Base-by-base conservation (phyloP, 1,139 yeast genomes). In the Blastobotrys aristatus region DNA sequence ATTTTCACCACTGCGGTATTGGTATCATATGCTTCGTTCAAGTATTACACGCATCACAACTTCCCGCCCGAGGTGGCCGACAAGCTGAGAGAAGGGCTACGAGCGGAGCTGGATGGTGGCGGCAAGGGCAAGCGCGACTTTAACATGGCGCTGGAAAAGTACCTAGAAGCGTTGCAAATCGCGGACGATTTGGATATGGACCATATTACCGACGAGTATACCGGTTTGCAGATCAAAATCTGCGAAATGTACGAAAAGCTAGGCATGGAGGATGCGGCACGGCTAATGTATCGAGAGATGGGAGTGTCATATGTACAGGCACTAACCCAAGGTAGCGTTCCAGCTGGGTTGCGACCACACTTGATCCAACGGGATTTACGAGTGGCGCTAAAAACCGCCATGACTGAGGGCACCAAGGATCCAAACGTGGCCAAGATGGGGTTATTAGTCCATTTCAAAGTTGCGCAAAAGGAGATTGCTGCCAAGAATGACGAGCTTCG, bases 211-310 rank as follows among this genome's bases (percentile, higher is more conserved):
- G 87, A 84, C 56, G 85, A 82, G 57, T 84, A 81, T 60, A 89
- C 97, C 0, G 96, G 96, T 0, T 77, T 90, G 50, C 95, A 88
- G 60, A 71, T 90, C 61, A 87, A 89, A 60, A 72, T 87, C 37
- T 95, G 85, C 2, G 96, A 89, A 61, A 84, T 88, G 88, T 86
- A 80, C 62, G 94, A 85, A 60, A 69, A 82, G 44, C 66, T 85
- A 53, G 72, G 72, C 30, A 73, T 77, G 79, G 54, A 64, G 36
- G 76, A 76, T 17, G 87, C 83, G 50, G 94, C 95, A 0, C 71
- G 77, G 30, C 72, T 74, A 56, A 64, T 84, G 29, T 85, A 85
- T 63, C 72, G 80, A 51, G 94, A 85, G 59, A 71, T 86, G 49
- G 79, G 83, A 11, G 74, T 81, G 1, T 68, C 79, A 30, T 85